Evolutionary conservation across 1,284 basidiomycete genomes (phyloP).

Genomic region (Microbotryum silenes-acaulis): DNA sequence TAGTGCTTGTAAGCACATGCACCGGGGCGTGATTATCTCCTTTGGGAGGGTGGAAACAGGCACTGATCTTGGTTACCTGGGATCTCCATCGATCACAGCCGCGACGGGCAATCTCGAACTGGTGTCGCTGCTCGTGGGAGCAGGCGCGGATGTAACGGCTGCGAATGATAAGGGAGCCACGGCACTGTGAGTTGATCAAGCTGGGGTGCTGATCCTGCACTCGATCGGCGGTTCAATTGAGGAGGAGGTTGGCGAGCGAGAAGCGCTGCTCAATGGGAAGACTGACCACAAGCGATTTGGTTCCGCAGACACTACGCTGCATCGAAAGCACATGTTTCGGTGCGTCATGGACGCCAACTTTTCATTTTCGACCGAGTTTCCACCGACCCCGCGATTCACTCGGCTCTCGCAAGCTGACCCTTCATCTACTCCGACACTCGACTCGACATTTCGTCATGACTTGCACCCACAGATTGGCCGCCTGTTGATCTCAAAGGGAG

Average conservation of each 20-base stretch:
- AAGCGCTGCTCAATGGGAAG: neutral
- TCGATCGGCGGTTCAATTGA: neutral
- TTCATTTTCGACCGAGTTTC: constrained; percentile 4
- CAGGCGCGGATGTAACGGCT: constrained; percentile 73
- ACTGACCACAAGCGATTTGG: neutral
- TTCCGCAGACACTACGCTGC: constrained; percentile 77
- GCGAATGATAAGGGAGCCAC: constrained; percentile 80
- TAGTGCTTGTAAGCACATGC: constrained; percentile 56
- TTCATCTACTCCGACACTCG: constrained; percentile 14
- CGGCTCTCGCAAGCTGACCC: neutral
- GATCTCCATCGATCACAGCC: constrained; percentile 44
- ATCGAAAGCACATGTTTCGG: constrained; percentile 80
- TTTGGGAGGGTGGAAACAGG: no score
- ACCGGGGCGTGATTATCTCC: no score
- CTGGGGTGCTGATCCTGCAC: neutral
- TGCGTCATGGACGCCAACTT: constrained; percentile 41
- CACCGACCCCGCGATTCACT: constrained; percentile 37
- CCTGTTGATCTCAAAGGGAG: constrained; percentile 71
- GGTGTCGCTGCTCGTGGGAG: constrained; percentile 69
- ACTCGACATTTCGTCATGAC: neutral
- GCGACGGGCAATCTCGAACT: constrained; percentile 72
- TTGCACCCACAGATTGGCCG: constrained; percentile 61
- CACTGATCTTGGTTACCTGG: no score
- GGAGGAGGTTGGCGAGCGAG: no score
- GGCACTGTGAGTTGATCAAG: constrained; percentile 56